Evolutionary conservation across 106 monocot species (phyloP), one percentile per base, ranked within the genome.

Genomic region (Cymbidium sinense): DNA sequence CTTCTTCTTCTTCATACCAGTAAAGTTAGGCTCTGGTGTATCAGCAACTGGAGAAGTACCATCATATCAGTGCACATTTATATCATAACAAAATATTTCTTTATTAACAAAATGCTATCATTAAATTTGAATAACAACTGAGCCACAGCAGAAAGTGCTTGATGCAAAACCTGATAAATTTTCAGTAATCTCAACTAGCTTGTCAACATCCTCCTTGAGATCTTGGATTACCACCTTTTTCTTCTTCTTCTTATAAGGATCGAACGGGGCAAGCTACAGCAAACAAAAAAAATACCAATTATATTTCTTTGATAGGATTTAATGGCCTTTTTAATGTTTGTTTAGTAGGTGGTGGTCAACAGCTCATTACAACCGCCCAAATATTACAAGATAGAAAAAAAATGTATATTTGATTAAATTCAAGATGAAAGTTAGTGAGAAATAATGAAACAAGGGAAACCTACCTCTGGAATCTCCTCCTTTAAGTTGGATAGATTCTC

Each of bases 1-100:
- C 80, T 96, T 94, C 86, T 94, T 96, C 55, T 96, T 94, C 91
- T 94, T 96, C 91, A 84, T 70, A 35, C 94, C 93, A 85, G 37
- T 81, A 85, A 96, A 96, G 78, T 50, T 85, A 37, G 86, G 77
- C 65, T 96, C 94, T 5, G 76, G 62, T 2, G 76, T 78, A 50
- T 93, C 93, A 79, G 80, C 77, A 81, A 91, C 93, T 90, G 79
- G 37, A 75, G 15, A 25, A 71, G 27, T 12, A 21, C 23, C 4
- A 37, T 35, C 71, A 36, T 71, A 8, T 20, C 5, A 71, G 37
- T 36, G 18, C 20, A 13, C 61, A 61, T 27, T 61, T 61, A 23
- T 6, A 61, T 61, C 61, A n/a, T 61, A 7, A 7, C 15, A 23
- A 61, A 27, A 5, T 8, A 27, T 1, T 23, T 61, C 19, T 21